A percentile compares a stretch with the other conserved stretches of the same genome.
Conservation (phyloP, 2,329 filamentous ascomycete genomes). For the Plectosphaerella sp. region DNA sequence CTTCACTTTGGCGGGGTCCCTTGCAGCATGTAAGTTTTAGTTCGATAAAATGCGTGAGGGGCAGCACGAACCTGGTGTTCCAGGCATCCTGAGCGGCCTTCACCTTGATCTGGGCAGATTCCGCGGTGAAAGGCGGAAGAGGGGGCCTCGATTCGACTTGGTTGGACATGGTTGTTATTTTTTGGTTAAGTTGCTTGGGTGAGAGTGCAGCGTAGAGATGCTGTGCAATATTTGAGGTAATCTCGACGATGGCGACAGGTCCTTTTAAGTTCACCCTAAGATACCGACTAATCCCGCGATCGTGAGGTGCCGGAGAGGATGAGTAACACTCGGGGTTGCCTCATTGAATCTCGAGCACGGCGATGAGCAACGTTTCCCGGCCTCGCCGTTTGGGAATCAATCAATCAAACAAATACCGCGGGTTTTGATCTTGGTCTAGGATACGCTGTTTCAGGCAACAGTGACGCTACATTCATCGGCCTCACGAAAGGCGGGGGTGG, state of each 20-base stretch:
- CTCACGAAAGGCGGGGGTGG: no score
- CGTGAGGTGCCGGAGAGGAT: no score
- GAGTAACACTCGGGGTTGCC: no score
- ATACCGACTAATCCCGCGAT: background rate
- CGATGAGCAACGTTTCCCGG: no score
- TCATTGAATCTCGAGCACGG: no score
- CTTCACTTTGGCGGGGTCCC: conserved; percentile 60
- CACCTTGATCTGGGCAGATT: conserved; percentile 70
- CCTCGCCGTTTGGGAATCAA: background rate
- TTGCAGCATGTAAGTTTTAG: background rate
- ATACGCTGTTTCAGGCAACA: background rate
- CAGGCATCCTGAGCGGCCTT: conserved; percentile 71
- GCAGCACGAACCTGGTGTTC: conserved; percentile 70
- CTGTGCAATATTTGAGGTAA: no score
- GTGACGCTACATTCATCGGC: no score
- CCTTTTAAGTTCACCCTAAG: no score
- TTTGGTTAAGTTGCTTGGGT: background rate
- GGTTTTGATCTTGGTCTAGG: background rate
- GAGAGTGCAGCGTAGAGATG: background rate
- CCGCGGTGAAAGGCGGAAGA: conserved; percentile 67
- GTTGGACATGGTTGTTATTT: conserved; percentile 1
- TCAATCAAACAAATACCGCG: background rate
- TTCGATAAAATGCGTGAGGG: background rate
- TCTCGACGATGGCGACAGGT: no score
- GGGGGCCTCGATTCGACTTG: conserved; percentile 28